Percentiles rank a stretch among this genome's conserved stretches.
Conservation (phyloP, 1,139 yeast species). For the Diutina siamensis region DNA sequence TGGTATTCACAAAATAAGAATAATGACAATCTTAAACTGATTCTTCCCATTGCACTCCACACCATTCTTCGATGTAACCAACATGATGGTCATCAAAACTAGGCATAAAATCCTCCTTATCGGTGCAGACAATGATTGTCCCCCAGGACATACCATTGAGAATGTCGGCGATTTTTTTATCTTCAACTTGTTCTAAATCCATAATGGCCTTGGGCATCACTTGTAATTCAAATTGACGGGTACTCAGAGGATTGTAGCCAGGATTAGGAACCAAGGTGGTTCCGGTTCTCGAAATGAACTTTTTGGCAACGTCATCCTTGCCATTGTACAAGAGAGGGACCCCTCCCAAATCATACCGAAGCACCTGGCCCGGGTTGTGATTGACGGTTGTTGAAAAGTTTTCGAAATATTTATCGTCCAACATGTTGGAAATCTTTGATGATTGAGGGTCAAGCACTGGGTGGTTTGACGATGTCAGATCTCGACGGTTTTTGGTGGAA, state of each 20-base stretch:
- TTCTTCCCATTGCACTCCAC: conserved; percentile 94
- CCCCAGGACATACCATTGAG: conserved; percentile 96
- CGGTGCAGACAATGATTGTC: conserved; percentile 77
- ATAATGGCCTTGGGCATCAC: conserved; percentile 88
- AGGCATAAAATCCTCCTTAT: conserved; percentile 59
- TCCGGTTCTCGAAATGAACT: conserved; percentile 9
- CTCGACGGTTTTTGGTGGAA: conserved; percentile 10
- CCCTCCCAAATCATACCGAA: conserved; percentile 72
- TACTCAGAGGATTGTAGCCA: conserved; percentile 48
- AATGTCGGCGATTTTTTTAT: conserved; percentile 26
- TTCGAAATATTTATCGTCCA: conserved; percentile 71
- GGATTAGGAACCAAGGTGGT: conserved; percentile 33
- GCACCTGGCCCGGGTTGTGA: conserved; percentile 76
- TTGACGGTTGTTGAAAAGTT: conserved; percentile 63
- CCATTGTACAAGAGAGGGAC: conserved; percentile 64
- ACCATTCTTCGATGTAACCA: conserved; percentile 83
- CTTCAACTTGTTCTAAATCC: conserved; percentile 51
- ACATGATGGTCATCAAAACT: conserved; percentile 51
- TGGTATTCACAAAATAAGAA: too few species aligned
- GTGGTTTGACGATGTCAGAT: conserved; percentile 9
- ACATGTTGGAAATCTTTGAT: conserved; percentile 35
- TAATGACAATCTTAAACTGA: too few species aligned
- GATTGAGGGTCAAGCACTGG: conserved; percentile 22
- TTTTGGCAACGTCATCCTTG: conserved; percentile 40
- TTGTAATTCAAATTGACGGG: conserved; percentile 71